Evolutionary conservation across 1,284 basidiomycete genomes (phyloP), one percentile per base, ranked within the genome.

Genomic region (Pterulicium gracile): DNA sequence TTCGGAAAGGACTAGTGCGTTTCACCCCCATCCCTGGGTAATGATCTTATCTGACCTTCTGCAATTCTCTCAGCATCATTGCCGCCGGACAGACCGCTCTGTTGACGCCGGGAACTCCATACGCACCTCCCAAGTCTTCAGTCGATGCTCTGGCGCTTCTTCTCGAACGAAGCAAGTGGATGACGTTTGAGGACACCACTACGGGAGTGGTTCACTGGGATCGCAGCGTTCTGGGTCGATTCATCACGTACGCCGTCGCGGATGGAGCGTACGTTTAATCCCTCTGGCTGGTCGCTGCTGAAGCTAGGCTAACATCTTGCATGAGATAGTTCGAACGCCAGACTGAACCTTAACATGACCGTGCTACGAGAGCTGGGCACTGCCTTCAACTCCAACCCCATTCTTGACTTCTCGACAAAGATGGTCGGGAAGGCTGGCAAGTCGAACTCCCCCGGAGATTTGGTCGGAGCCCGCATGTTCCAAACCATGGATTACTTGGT

Each of bases 201-300:
- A 73, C 70, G 0, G 54, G 60, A n/a, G 61, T 66, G 18, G 52
- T 69, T 35, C 69, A 72, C 50, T 73, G 68, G 68, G 70, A 73
- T 47, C 66, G 70, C 67, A 72, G 69, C 52, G 61, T 62, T 3
- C 50, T 72, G 17, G 65, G 68, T 13, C 67, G 72, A 1, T 69
- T 73, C 48, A 64, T 74, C 49, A 65, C 42, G n/a, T 43, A 22
- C 20, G 20, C 42, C 5, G 42, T 43, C 5, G 13, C 19, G 19
- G 42, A 43, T 17, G n/a, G n/a, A n/a, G n/a, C n/a, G n/a, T n/a
- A n/a, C n/a, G n/a, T n/a, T n/a, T n/a, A n/a, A n/a, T n/a, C n/a
- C n/a, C n/a, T n/a, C n/a, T n/a, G n/a, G n/a, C n/a, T n/a, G n/a
- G n/a, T n/a, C n/a, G n/a, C n/a, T n/a, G n/a, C n/a, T n/a, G n/a